Evolutionary conservation across 176 grass and related monocot species (phyloP).

Genomic region (Miscanthus lutarioriparius): DNA sequence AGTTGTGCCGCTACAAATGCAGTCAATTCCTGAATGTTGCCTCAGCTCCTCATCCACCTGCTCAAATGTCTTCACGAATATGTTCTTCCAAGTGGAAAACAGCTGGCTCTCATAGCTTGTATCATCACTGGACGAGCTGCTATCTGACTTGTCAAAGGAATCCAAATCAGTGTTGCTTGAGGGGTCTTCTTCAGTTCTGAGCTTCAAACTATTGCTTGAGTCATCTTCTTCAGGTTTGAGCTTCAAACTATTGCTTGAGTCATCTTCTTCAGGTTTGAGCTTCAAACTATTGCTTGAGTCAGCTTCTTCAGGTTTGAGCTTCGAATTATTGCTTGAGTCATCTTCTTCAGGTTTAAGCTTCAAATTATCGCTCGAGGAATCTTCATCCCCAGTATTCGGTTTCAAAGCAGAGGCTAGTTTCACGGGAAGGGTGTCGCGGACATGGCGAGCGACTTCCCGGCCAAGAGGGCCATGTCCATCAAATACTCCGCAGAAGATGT

Average conservation of each 20-base stretch:
- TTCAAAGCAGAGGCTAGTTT: constrained; percentile 47
- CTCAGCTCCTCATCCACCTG: constrained; percentile 74
- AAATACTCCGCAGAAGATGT: constrained; percentile 71
- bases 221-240: neutral
- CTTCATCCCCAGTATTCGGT: constrained; percentile 13
- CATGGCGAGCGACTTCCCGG: constrained; percentile 62
- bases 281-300: neutral
- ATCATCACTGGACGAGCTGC: constrained; percentile 17
- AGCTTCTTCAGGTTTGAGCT: neutral
- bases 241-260: neutral
- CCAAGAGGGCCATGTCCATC: constrained; percentile 79
- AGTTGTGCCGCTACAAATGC: too few relatives aligned
- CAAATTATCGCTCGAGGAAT: constrained; percentile 1
- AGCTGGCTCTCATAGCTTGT: constrained; percentile 21
- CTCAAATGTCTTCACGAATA: constrained; percentile 62
- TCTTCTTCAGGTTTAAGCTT: neutral
- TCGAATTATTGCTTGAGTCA: neutral
- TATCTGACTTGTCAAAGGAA: constrained; percentile 40
- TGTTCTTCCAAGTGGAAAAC: constrained; percentile 52
- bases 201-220: neutral
- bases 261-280: neutral
- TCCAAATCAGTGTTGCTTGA: constrained; percentile 19
- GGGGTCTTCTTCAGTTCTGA: neutral
- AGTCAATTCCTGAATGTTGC: constrained; percentile 17
- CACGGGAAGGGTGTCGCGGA: constrained; percentile 54